phyloP scores from a whole-genome alignment of 2,329 filamentous ascomycete genomes.

The Intubia oerlemansii region DNA sequence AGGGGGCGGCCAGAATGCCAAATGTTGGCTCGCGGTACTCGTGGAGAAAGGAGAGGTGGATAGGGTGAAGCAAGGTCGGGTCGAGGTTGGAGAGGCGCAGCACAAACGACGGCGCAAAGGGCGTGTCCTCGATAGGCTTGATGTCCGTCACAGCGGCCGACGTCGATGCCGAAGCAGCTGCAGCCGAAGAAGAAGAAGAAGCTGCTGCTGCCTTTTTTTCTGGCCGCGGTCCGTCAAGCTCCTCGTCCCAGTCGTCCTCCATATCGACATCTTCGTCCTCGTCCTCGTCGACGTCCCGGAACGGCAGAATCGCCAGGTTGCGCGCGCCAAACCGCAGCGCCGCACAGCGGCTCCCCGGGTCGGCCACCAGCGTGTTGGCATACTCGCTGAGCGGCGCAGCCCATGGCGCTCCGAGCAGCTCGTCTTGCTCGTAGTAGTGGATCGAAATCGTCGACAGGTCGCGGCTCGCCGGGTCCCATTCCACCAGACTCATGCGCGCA shows the following conservation, averaged over 20 bases:
- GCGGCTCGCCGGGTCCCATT: slow-evolving; percentile 74
- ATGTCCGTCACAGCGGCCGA: slow-evolving; percentile 20
- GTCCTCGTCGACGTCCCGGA: slow-evolving; percentile 56
- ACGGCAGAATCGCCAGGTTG: slow-evolving; percentile 83
- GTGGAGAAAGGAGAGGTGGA: slow-evolving; percentile 82
- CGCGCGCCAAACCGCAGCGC: slow-evolving; percentile 79
- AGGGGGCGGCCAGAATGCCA: slow-evolving; percentile 68
- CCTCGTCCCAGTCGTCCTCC: slow-evolving; percentile 65
- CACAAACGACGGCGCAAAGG: slow-evolving; percentile 83
- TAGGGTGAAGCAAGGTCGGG: slow-evolving; percentile 65
- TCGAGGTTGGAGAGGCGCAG: slow-evolving; percentile 77
- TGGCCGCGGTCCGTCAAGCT: slow-evolving; percentile 47
- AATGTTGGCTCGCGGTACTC: slow-evolving; percentile 97
- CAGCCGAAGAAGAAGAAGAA: no score
- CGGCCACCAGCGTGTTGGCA: slow-evolving; percentile 64
- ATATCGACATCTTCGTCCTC: slow-evolving; percentile 60
- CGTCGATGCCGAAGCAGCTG: slow-evolving; percentile 11
- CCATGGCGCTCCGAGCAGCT: slow-evolving; percentile 67
- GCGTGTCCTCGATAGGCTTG: slow-evolving; percentile 35
- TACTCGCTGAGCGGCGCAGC: slow-evolving; percentile 53
- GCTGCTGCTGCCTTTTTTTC: no score
- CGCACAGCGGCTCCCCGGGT: slow-evolving; percentile 82
- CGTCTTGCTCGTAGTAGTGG: slow-evolving; percentile 95
- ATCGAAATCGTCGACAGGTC: slow-evolving; percentile 77
- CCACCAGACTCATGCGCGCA: slow-evolving; percentile 78